Evolutionary conservation across 2,329 filamentous ascomycete genomes (phyloP).

Genomic region (Dothidotthia symphoricarpi): DNA sequence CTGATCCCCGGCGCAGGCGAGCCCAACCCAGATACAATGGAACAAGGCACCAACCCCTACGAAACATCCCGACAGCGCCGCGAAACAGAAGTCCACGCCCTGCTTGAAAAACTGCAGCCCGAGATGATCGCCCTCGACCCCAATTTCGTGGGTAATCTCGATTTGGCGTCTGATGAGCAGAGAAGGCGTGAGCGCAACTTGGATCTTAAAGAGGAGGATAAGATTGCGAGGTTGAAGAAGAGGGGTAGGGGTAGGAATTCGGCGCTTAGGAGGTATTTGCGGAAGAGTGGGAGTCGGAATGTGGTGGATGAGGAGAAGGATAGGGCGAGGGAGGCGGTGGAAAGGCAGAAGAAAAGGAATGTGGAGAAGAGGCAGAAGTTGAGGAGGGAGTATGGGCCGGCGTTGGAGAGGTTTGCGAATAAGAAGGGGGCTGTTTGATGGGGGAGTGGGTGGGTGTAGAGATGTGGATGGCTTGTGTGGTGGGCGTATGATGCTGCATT

Average conservation of each 20-base stretch:
- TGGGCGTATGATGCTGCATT: background rate
- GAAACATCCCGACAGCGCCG: constrained; percentile 90
- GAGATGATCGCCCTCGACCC: constrained; percentile 97
- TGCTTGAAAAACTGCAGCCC: constrained; percentile 92
- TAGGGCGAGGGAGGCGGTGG: constrained; percentile 78
- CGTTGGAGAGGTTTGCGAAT: constrained; percentile 78
- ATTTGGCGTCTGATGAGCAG: constrained; percentile 76
- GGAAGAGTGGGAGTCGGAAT: constrained; percentile 91
- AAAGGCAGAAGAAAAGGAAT: constrained; percentile 61
- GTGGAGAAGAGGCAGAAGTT: constrained; percentile 49
- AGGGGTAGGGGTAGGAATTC: constrained; percentile 86
- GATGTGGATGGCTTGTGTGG: no score
- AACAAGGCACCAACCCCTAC: constrained; percentile 78
- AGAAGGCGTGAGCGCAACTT: constrained; percentile 74
- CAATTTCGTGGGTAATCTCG: constrained; percentile 84
- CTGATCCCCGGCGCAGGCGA: constrained; percentile 94
- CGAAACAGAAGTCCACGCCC: constrained; percentile 81
- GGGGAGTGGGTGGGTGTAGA: no score
- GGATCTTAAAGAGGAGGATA: constrained; percentile 65
- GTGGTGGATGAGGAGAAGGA: constrained; percentile 94
- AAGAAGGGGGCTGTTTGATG: constrained; percentile 48
- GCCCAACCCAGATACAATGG: constrained; percentile 90
- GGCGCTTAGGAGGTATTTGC: constrained; percentile 78
- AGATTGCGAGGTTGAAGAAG: constrained; percentile 65
- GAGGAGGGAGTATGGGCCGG: constrained; percentile 77